Conservation (phyloP, 1,139 yeast species). For the Groenewaldozyma sp. region DNA sequence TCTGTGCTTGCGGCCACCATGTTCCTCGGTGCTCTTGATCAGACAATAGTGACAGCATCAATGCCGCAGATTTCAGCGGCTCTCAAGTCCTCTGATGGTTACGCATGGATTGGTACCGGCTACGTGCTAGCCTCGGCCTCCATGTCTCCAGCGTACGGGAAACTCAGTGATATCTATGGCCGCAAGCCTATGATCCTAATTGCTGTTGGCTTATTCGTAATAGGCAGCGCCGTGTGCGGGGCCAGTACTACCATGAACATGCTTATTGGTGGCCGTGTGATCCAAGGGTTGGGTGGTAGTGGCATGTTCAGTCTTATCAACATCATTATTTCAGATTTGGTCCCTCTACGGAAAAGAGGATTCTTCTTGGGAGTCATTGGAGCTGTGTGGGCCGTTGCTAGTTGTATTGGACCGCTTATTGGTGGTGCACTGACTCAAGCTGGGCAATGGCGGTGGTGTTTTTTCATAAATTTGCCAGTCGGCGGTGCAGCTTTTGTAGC, state of each 20-base stretch:
- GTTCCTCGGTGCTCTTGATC: constrained; percentile 21
- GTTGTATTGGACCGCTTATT: constrained; percentile 57
- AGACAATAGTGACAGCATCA: constrained; percentile 21
- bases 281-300: constrained; percentile 62
- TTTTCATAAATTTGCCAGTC: constrained; percentile 59
- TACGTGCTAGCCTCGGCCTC: constrained; percentile 43
- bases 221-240: constrained; percentile 54
- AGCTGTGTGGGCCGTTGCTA: constrained; percentile 45
- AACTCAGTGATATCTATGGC: constrained; percentile 54
- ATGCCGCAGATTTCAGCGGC: constrained; percentile 22
- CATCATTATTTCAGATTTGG: constrained; percentile 49
- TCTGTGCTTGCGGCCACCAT: constrained; percentile 12
- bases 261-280: constrained; percentile 56
- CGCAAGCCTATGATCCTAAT: constrained; percentile 42
- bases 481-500: constrained; percentile 46
- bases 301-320: constrained; percentile 52
- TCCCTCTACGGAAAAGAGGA: constrained; percentile 48
- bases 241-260: constrained; percentile 44
- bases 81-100: constrained; percentile 19
- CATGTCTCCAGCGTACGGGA: constrained; percentile 52
- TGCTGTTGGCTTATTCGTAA: constrained; percentile 46
- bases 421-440: constrained; percentile 59
- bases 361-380: constrained; percentile 38
- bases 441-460: constrained; percentile 77
- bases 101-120: constrained; percentile 23